Evolutionary conservation across 73 alveolate species (phyloP).

Genomic region (Paramecium primaurelia): DNA sequence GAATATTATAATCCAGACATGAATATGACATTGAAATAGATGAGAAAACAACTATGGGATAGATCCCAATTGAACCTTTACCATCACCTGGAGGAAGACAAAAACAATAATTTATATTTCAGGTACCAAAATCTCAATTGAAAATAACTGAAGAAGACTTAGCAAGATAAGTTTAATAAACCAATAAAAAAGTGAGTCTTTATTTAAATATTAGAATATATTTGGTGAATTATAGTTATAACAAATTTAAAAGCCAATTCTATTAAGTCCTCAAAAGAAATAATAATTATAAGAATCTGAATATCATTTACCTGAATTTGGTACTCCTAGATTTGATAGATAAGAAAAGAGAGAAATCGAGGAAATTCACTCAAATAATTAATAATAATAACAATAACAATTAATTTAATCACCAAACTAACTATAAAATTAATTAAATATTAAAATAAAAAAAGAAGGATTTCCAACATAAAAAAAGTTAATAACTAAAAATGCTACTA

Average conservation of each 20-base stretch:
- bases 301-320: slow-evolving; percentile 25
- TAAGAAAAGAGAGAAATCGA: not conserved
- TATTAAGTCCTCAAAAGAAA: not conserved
- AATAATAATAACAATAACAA: not conserved
- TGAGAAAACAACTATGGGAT: not conserved
- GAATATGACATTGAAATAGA: not conserved
- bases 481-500: not conserved
- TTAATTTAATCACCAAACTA: not conserved
- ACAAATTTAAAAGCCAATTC: not conserved
- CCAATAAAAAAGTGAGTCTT: not conserved
- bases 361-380: not conserved
- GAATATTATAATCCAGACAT: not conserved
- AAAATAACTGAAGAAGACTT: slow-evolving; percentile 32
- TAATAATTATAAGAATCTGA: not conserved
- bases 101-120: not conserved
- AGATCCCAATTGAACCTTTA: not conserved
- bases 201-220: not conserved
- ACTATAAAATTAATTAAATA: not conserved
- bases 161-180: not conserved
- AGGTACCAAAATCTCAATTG: not conserved
- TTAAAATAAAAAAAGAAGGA: slow-evolving; percentile 22
- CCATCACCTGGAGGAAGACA: slow-evolving; percentile 11
- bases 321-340: slow-evolving; percentile 27
- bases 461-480: not conserved
- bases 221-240: not conserved